Conservation (phyloP, 495 filamentous ascomycete species). For the Penicillium macrosclerotiorum region DNA sequence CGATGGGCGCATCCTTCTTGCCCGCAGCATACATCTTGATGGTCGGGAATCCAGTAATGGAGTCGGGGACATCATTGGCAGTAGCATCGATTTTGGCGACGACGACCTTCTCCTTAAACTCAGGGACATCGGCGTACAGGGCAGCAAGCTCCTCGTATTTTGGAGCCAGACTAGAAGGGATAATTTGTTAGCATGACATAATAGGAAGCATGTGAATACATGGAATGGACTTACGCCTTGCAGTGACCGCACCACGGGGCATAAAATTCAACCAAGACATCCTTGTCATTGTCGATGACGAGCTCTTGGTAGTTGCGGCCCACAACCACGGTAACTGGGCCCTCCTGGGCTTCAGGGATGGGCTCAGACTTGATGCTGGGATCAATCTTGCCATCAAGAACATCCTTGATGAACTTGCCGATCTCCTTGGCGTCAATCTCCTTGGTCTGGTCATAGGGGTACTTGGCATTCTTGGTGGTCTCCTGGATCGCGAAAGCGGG, state of each 20-base stretch:
- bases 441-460: conserved; percentile 84
- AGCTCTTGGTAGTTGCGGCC: conserved; percentile 92
- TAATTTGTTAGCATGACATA: background rate
- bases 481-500: conserved; percentile 98
- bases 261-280: conserved; percentile 98
- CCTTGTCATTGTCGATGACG: conserved; percentile 91
- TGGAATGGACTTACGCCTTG: conserved; percentile 64
- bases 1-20: conserved; percentile 77
- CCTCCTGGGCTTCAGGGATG: conserved; percentile 92
- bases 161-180: conserved; percentile 52
- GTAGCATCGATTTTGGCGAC: conserved; percentile 99
- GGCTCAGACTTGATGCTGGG: conserved; percentile 98
- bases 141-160: conserved; percentile 80
- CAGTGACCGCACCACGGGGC: conserved; percentile 99
- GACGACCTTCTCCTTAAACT: conserved; percentile 76
- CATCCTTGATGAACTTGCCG: conserved; percentile 82
- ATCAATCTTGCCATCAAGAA: conserved; percentile 82
- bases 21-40: conserved; percentile 98
- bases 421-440: conserved; percentile 74
- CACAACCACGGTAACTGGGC: conserved; percentile 83
- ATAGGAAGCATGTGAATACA: background rate
- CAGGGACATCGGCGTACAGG: conserved; percentile 69
- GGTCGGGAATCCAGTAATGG: conserved; percentile 97
- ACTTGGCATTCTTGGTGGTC: conserved; percentile 94
- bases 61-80: conserved; percentile 92